Conservation (phyloP, 2,329 filamentous ascomycete species). For the Trichoderma koningii region DNA sequence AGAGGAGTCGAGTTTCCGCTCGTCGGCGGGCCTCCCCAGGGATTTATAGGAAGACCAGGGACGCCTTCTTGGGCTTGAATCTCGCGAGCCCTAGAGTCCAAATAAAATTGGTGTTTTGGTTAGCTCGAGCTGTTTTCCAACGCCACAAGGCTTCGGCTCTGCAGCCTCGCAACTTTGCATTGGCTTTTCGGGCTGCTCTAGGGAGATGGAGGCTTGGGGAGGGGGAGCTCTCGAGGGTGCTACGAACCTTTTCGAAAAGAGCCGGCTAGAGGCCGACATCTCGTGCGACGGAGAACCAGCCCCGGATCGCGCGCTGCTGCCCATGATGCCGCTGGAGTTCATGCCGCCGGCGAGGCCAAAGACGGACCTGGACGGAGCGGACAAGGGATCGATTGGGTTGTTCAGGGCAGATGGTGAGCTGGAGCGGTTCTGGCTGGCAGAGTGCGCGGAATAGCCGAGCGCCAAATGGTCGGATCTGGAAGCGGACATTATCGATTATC, state of each 20-base stretch:
- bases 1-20: constrained; percentile 95
- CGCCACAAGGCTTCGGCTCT: neutral
- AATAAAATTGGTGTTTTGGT: neutral
- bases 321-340: constrained; percentile 60
- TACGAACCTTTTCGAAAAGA: constrained; percentile 90
- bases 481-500: constrained; percentile 92
- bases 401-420: constrained; percentile 78
- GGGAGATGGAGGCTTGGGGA: neutral
- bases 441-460: constrained; percentile 75
- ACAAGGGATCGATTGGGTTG: constrained; percentile 72
- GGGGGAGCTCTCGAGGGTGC: constrained; percentile 28
- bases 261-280: constrained; percentile 66
- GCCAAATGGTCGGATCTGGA: constrained; percentile 83
- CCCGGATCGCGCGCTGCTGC: constrained; percentile 69
- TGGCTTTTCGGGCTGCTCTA: neutral
- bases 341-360: constrained; percentile 69
- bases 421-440: constrained; percentile 67
- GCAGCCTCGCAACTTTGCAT: neutral
- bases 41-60: constrained; percentile 64
- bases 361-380: constrained; percentile 67
- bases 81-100: constrained; percentile 72
- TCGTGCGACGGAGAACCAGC: constrained; percentile 97
- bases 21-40: constrained; percentile 94
- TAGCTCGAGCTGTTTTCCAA: neutral
- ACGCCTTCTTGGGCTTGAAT: constrained; percentile 96